Evolutionary conservation across 495 filamentous ascomycete genomes (phyloP).

Genomic region (Daldinia concentrica): DNA sequence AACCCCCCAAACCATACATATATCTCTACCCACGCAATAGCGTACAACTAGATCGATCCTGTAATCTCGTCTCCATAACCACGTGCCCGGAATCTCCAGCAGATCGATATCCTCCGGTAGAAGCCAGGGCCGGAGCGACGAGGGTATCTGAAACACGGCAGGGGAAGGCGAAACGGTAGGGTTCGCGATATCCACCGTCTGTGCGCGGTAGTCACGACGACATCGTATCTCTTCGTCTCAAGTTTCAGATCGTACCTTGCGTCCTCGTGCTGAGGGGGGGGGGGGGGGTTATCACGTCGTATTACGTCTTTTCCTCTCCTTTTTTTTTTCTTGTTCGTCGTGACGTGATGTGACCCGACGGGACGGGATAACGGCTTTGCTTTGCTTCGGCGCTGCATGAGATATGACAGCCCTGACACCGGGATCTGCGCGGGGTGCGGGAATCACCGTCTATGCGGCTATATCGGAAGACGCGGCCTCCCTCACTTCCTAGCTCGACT

Average conservation of each 20-base stretch:
- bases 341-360: not conserved
- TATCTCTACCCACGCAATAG: not conserved
- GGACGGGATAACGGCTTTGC: not conserved
- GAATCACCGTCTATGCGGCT: not conserved
- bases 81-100: conserved; percentile 9
- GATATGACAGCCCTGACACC: conserved; percentile 16
- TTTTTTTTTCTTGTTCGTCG: no score
- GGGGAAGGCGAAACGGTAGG: not conserved
- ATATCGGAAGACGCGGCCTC: not conserved
- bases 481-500: not conserved
- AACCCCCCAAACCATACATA: not conserved
- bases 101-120: not conserved
- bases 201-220: conserved; percentile 7
- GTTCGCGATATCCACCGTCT: conserved; percentile 16
- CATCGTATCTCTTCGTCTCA: conserved; percentile 17
- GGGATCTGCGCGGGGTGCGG: conserved; percentile 18
- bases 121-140: not conserved
- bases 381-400: not conserved
- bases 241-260: conserved; percentile 20
- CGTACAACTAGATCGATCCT: conserved; percentile 15
- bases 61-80: conserved; percentile 16
- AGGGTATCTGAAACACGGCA: conserved; percentile 1
- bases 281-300: not conserved
- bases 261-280: not conserved
- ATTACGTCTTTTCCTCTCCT: not conserved